Percentiles rank a stretch among this genome's conserved stretches.
Evolutionary conservation across 257 asterid species (phyloP).

Genomic region (Mentha longifolia): DNA sequence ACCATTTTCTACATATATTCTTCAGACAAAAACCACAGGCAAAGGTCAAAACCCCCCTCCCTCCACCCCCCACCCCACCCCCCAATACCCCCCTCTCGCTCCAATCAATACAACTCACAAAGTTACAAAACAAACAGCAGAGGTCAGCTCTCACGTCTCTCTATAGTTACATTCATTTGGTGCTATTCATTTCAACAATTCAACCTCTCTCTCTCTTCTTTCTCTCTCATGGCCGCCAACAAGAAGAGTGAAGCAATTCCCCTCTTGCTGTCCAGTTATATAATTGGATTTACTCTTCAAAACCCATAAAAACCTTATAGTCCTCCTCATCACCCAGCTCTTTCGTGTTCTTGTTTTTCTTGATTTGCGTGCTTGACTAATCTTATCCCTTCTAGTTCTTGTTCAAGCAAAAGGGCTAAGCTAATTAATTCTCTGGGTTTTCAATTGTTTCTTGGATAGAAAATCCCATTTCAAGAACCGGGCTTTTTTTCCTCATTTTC

Average conservation of each 20-base stretch:
- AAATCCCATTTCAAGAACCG: conserved; percentile 30
- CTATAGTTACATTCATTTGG: conserved; percentile 38
- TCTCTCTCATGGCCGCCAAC: conserved; percentile 58
- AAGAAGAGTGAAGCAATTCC: conserved; percentile 50
- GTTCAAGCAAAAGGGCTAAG: conserved; percentile 18
- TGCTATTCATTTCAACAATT: conserved; percentile 38
- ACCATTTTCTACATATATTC: conserved; percentile 14
- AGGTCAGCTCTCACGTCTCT: conserved; percentile 58
- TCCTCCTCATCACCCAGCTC: conserved; percentile 12
- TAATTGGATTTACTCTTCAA: conserved; percentile 25
- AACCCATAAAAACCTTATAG: conserved; percentile 21
- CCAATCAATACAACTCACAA: conserved; percentile 46
- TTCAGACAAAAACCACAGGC: conserved; percentile 34
- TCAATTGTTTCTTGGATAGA: background rate
- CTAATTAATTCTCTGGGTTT: background rate
- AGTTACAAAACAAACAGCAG: conserved; percentile 44
- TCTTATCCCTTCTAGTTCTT: conserved; percentile 14
- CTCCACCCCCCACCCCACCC: conserved; percentile 10
- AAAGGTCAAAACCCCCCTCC: conserved; percentile 46
- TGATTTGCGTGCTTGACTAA: conserved; percentile 49
- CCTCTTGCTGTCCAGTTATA: conserved; percentile 22
- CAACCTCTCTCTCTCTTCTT: conserved; percentile 24
- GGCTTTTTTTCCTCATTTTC: conserved; percentile 30
- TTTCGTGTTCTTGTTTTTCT: conserved; percentile 31
- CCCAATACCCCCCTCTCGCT: background rate